These are phyloP conservation scores for Asparagopsis taxiformis DNA, from an alignment of 31 red algal genomes.

Conservation along the genomic window DNA sequence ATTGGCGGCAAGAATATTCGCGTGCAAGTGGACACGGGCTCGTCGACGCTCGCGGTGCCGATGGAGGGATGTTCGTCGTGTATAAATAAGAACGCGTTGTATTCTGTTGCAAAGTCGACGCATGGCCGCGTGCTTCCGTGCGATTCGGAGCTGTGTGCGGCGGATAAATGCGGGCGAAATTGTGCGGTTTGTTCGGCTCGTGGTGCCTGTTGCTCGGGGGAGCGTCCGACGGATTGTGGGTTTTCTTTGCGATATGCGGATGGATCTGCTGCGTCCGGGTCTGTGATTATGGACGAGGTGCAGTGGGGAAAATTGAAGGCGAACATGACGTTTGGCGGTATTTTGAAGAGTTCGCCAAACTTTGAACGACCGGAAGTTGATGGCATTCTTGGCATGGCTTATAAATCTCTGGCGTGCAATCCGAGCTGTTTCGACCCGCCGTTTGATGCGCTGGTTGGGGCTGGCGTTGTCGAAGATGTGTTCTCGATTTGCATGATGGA, in stretches of 20 bases:
- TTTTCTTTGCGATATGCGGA: slow-evolving; percentile 84
- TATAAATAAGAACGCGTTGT: slow-evolving; percentile 40
- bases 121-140: slow-evolving; percentile 3
- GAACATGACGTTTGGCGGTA: slow-evolving; percentile 79
- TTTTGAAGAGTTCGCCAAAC: slow-evolving; percentile 71
- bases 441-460: slow-evolving; percentile 68
- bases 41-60: slow-evolving; percentile 71
- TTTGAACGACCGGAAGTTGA: slow-evolving; percentile 92
- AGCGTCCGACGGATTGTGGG: slow-evolving; percentile 66
- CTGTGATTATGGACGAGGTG: slow-evolving; percentile 59
- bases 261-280: slow-evolving; percentile 69
- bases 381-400: slow-evolving; percentile 90
- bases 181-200: slow-evolving; percentile 28
- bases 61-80: slow-evolving; percentile 66
- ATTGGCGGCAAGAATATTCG: slow-evolving; percentile 76
- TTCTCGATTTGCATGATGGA: slow-evolving; percentile 80
- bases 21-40: slow-evolving; percentile 87
- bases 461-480: slow-evolving; percentile 66
- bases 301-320: slow-evolving; percentile 51
- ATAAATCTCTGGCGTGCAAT: slow-evolving; percentile 87
- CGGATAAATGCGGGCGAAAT: slow-evolving; percentile 8
- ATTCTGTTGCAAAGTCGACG: slow-evolving; percentile 31
- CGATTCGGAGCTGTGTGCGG: slow-evolving; percentile 14
- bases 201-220: slow-evolving; percentile 73
- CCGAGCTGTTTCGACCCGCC: slow-evolving; percentile 75